Conservation (phyloP, 306 rosid species). For the barrel medic (Medicago truncatula) region MtrunA17r5.0-ANR NC_053049.1:44822001-44822500, state of each 20-base stretch:
- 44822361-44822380: constrained; percentile 16
- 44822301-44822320: constrained; percentile 21
- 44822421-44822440: too few relatives aligned
- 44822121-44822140: constrained; percentile 33
- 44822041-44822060: constrained; percentile 19
- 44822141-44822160: constrained; percentile 16
- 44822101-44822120: constrained; percentile 9
- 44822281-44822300: constrained; percentile 16
- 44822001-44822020: constrained; percentile 20
- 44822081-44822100: constrained; percentile 18
- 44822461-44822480: too few relatives aligned
- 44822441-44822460: too few relatives aligned
- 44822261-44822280: constrained; percentile 18
- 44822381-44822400: too few relatives aligned
- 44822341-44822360: constrained; percentile 32
- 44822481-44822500: too few relatives aligned
- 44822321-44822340: background rate
- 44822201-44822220: constrained; percentile 18
- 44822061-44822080: constrained; percentile 27
- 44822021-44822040: constrained; percentile 31
- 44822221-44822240: constrained; percentile 20
- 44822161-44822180: constrained; percentile 28
- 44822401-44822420: too few relatives aligned
- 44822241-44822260: background rate
- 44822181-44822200: constrained; percentile 28